Evolutionary conservation across 225 moss, liverwort and hornwort species (phyloP).

Genomic region (Thuidium tamariscinum): DNA sequence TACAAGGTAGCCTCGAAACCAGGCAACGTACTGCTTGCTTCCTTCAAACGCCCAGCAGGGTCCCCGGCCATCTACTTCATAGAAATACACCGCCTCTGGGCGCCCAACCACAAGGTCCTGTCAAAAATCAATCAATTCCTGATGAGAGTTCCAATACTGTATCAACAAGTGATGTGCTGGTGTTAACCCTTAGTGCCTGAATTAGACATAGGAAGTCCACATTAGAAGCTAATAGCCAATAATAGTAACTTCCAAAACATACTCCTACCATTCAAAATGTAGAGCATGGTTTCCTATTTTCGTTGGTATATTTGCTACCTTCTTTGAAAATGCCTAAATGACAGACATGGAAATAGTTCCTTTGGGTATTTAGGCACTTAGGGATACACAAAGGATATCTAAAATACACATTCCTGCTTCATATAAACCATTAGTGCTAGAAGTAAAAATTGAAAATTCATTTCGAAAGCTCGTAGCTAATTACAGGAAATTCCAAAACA

Average conservation of each 20-base stretch:
- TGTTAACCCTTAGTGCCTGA: neutral
- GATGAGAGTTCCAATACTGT: neutral
- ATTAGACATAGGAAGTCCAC: neutral
- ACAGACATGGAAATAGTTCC: neutral
- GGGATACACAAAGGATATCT: neutral
- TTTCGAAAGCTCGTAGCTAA: neutral
- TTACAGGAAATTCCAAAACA: neutral
- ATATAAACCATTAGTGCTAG: neutral
- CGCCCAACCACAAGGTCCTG: slow-evolving; percentile 97
- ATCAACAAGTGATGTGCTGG: neutral
- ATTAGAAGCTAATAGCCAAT: neutral
- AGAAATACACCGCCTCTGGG: slow-evolving; percentile 84
- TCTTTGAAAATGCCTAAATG: neutral
- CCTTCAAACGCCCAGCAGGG: slow-evolving; percentile 98
- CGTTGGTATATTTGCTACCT: neutral
- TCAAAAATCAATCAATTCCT: neutral
- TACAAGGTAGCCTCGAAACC: slow-evolving; percentile 96
- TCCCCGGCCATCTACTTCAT: slow-evolving; percentile 91
- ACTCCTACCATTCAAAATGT: neutral
- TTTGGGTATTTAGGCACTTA: neutral
- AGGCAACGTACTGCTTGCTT: slow-evolving; percentile 69
- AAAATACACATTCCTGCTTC: neutral
- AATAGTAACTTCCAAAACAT: neutral
- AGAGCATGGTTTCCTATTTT: neutral
- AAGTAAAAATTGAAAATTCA: neutral